Percentiles rank a stretch among this genome's conserved stretches.
Conservation (phyloP, 2,329 filamentous ascomycete genomes). For the Colletotrichum camelliae region DNA sequence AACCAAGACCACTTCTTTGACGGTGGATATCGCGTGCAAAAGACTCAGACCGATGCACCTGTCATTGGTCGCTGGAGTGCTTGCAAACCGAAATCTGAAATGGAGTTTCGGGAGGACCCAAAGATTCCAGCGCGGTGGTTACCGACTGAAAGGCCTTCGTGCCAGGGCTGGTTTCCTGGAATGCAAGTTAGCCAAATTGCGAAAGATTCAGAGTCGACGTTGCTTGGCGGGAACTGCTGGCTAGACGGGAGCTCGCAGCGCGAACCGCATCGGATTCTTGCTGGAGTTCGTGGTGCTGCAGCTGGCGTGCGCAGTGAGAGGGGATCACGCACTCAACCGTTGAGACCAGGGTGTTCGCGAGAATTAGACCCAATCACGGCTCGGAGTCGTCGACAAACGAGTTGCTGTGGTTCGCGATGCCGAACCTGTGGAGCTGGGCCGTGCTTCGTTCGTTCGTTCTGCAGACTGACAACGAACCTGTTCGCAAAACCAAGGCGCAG, state of each 20-base stretch:
- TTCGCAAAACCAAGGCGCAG: constrained; percentile 16
- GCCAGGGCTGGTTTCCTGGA: constrained; percentile 11
- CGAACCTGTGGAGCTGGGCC: constrained; percentile 9
- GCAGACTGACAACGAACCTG: constrained; percentile 18
- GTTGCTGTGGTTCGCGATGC: constrained; percentile 12
- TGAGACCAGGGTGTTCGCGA: not conserved
- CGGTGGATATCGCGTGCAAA: not conserved
- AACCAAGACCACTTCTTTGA: constrained; percentile 21
- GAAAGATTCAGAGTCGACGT: not conserved
- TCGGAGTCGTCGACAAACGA: constrained; percentile 14
- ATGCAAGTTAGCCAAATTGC: constrained; percentile 14
- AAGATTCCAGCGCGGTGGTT: constrained; percentile 18
- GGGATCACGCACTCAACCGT: constrained; percentile 25
- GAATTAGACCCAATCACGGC: constrained; percentile 13
- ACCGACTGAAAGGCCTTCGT: constrained; percentile 13
- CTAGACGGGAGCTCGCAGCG: constrained; percentile 8
- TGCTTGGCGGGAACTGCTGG: constrained; percentile 14
- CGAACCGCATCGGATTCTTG: constrained; percentile 16
- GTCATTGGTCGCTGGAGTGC: constrained; percentile 13
- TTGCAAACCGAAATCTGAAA: constrained; percentile 24
- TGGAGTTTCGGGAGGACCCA: constrained; percentile 19
- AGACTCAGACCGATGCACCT: constrained; percentile 11
- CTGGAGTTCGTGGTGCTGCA: constrained; percentile 18
- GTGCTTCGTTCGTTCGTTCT: constrained; percentile 17
- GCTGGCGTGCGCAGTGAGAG: not conserved